Conservation (phyloP, 345 rosid species). For the Boechera stricta region DNA sequence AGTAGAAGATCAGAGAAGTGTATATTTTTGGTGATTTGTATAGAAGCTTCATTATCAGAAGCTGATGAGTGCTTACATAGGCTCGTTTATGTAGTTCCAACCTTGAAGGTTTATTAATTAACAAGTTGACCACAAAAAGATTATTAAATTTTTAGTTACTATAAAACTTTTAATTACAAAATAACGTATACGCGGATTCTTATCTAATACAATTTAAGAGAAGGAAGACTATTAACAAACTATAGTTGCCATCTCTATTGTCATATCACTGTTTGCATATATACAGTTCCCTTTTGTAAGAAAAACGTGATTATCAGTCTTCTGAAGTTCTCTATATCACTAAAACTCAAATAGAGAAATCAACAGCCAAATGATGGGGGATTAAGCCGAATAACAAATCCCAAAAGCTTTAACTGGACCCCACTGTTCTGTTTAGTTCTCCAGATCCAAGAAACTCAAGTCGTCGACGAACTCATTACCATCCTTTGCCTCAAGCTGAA, state of each 20-base stretch:
- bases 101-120: too few species aligned
- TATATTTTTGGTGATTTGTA: too few species aligned
- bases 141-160: too few species aligned
- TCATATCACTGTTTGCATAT: neutral
- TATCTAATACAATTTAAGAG: neutral
- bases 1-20: too few species aligned
- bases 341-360: conserved; percentile 36
- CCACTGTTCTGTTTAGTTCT: conserved; percentile 3
- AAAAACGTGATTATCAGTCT: neutral
- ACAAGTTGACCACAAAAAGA: too few species aligned
- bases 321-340: conserved; percentile 27
- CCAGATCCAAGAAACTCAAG: conserved; percentile 26
- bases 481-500: conserved; percentile 40
- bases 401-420: neutral
- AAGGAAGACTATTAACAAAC: neutral
- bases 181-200: too few species aligned
- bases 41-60: too few species aligned
- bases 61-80: too few species aligned
- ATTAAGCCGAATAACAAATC: neutral
- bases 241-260: neutral
- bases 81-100: too few species aligned
- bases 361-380: neutral
- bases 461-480: conserved; percentile 35
- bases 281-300: conserved; percentile 3
- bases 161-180: too few species aligned